A percentile compares a stretch with the other conserved stretches of the same genome.
Evolutionary conservation across 352 stramenopile species (phyloP).

Genomic region (Phytophthora tubulina): DNA sequence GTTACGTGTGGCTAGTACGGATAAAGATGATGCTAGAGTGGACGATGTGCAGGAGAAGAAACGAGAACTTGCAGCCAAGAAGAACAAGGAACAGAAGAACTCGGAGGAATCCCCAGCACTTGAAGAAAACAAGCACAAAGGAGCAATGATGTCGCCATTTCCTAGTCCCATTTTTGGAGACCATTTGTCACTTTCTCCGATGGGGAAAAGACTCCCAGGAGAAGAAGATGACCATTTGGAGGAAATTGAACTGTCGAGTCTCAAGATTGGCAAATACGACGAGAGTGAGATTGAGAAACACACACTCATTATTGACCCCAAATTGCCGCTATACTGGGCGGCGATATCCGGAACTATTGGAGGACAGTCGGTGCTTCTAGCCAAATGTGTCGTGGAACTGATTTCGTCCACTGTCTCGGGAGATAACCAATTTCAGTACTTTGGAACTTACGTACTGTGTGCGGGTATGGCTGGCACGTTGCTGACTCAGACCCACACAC

Average conservation of each 20-base stretch:
- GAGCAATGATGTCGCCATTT: constrained; percentile 85
- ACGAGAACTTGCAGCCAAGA: constrained; percentile 51
- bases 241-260: constrained; percentile 60
- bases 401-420: constrained; percentile 84
- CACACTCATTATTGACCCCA: constrained; percentile 87
- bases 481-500: constrained; percentile 85
- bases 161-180: constrained; percentile 74
- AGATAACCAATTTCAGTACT: constrained; percentile 90
- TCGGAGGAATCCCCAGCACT: constrained; percentile 40
- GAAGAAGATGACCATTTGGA: constrained; percentile 70
- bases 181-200: constrained; percentile 55
- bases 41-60: constrained; percentile 71
- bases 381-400: constrained; percentile 88
- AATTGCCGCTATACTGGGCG: constrained; percentile 89
- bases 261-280: constrained; percentile 68
- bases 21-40: constrained; percentile 59
- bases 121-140: constrained; percentile 40
- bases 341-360: constrained; percentile 87
- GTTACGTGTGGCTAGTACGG: constrained; percentile 66
- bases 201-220: constrained; percentile 41
- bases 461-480: constrained; percentile 79
- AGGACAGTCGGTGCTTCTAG: constrained; percentile 84
- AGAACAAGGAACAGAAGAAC: constrained; percentile 27
- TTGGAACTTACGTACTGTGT: constrained; percentile 85
- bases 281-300: constrained; percentile 85